A percentile compares a stretch with the other conserved stretches of the same genome.
Conservation (phyloP, 805 yeast species). For the Komagataella pastoris region DNA sequence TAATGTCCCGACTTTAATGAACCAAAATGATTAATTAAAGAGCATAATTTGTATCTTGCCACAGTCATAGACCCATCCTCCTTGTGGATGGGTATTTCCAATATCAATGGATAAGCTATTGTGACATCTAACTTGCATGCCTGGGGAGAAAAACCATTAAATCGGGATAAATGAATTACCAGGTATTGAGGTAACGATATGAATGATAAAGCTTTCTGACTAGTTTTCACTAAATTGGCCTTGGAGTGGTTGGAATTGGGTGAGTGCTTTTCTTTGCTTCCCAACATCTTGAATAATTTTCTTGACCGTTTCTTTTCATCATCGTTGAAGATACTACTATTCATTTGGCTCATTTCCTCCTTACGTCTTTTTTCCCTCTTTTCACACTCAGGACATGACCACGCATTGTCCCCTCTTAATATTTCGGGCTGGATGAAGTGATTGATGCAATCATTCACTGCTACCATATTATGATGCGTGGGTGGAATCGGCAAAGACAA, state of each 20-base stretch:
- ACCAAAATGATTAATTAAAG: slow-evolving; percentile 63
- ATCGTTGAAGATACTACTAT: slow-evolving; percentile 11
- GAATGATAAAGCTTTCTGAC: slow-evolving; percentile 5
- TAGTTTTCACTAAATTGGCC: slow-evolving; percentile 5
- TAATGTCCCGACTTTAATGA: slow-evolving; percentile 62
- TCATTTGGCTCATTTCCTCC: slow-evolving; percentile 2
- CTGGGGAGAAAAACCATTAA: slow-evolving; percentile 28
- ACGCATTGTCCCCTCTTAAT: slow-evolving; percentile 63
- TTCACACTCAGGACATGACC: slow-evolving; percentile 71
- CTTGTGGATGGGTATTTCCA: slow-evolving; percentile 32
- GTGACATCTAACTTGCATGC: slow-evolving; percentile 40
- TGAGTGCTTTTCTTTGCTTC: slow-evolving; percentile 4
- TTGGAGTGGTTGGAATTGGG: slow-evolving; percentile 11
- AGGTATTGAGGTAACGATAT: slow-evolving; percentile 9
- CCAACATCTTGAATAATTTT: slow-evolving; percentile 5
- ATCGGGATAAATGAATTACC: slow-evolving; percentile 26
- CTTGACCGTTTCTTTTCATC: slow-evolving; percentile 17
- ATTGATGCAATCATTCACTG: slow-evolving; percentile 49
- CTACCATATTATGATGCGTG: slow-evolving; percentile 18
- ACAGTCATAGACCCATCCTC: slow-evolving; percentile 8
- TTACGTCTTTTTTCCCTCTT: slow-evolving; percentile 10
- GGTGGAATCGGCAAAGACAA: slow-evolving; percentile 49
- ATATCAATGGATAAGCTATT: slow-evolving; percentile 40
- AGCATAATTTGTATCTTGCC: slow-evolving; percentile 37
- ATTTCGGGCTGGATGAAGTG: slow-evolving; percentile 54